Percentiles rank a stretch among this genome's conserved stretches.
Evolutionary conservation across 164 flowering plant genomes (phyloP).

Genomic region (Echeveria elegans): DNA sequence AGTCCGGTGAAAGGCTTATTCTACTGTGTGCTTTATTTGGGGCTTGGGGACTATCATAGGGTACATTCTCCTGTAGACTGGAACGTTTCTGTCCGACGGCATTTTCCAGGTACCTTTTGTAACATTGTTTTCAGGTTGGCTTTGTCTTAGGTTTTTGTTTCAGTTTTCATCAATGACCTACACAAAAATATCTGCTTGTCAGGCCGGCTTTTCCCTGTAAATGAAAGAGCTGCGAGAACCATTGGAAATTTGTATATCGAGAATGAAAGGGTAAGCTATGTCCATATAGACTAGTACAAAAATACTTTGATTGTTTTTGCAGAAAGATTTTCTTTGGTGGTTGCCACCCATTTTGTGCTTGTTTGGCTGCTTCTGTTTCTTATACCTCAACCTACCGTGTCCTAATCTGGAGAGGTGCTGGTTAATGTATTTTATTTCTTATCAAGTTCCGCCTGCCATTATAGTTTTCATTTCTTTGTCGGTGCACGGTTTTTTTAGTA

Average conservation of each 20-base stretch:
- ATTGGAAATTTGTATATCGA: conserved; percentile 78
- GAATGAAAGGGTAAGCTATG: conserved; percentile 82
- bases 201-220: conserved; percentile 82
- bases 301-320: neutral
- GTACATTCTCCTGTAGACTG: conserved; percentile 92
- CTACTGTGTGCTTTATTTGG: conserved; percentile 90
- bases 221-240: conserved; percentile 91
- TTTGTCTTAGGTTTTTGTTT: neutral
- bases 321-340: neutral
- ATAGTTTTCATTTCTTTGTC: neutral
- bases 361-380: neutral
- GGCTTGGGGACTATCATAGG: conserved; percentile 91
- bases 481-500: too few relatives aligned
- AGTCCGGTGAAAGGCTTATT: conserved; percentile 87
- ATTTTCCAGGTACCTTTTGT: conserved; percentile 60
- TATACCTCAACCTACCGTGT: neutral
- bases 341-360: neutral
- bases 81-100: conserved; percentile 69
- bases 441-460: neutral
- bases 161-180: neutral
- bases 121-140: neutral
- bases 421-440: neutral
- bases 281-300: neutral
- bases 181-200: conserved; percentile 11
- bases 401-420: neutral